Evolutionary conservation across 129 eudicot genomes (phyloP), one percentile per base, ranked within the genome.

Genomic region (Smallanthus sonchifolius): DNA sequence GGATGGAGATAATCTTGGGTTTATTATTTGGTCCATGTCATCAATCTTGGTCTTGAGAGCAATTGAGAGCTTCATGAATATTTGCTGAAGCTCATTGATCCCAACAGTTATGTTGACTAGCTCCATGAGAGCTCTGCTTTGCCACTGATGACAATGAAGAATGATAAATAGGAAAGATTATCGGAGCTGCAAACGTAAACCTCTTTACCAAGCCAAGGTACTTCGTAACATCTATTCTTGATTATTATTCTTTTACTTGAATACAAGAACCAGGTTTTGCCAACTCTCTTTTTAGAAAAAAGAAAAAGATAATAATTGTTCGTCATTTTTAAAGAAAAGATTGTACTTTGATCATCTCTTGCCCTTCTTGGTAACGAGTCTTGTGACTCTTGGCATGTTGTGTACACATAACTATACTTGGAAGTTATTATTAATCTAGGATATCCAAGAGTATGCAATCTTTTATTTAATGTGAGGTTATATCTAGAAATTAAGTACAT

Each of bases 41-140:
- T 75, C 69, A 63, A 77, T 77, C 95, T 83, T 80, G 81, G 92
- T 88, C 65, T 59, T 37, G 68, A 38, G 86, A 70, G 91, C 91
- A 86, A 60, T 59, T 37, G 68, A 38, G 86, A 70, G 91, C 91
- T 81, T 85, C 84, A 16, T 74, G 49, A 67, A 40, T 77, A 7
- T 7, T 75, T 66, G 59, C 13, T 73, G 89, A 81, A 79, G 91
- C 85, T 79, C 74, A 24, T 64, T 57, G 76, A 74, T 69, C 67
- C 73, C 77, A 54, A 61, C 77, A 69, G 28, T 64, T 61, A 42
- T 49, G 65, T 71, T 73, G 72, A 76, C 40, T 82, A 70, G 84
- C 84, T 83, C 36, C 17, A 63, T 69, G 51, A 32, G 84, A 77
- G 82, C 83, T 77, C 70, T 70, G 52, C 34, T 51, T 65, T 76